phyloP scores from a whole-genome alignment of 495 filamentous ascomycete species.

The Rusavskia elegans region DNA sequence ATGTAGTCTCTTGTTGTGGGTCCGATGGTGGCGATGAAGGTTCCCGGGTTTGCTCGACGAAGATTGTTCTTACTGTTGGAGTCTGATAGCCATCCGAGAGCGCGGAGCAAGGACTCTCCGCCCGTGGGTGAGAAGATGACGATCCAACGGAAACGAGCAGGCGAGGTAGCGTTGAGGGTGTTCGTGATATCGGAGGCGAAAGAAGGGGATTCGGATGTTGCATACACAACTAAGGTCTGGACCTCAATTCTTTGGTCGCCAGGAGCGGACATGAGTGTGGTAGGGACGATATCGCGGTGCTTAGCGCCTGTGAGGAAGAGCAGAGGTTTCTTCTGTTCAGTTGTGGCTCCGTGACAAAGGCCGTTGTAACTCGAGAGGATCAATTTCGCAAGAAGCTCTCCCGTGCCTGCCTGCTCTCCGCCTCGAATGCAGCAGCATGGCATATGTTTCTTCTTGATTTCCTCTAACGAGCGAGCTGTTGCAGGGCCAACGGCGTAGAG shows the following conservation, averaged over 20 bases:
- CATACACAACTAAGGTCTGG: conserved; percentile 67
- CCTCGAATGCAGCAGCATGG: conserved; percentile 13
- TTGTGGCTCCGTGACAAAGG: neutral
- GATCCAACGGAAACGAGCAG: conserved; percentile 46
- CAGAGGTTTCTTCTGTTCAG: conserved; percentile 27
- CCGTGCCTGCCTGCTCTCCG: conserved; percentile 68
- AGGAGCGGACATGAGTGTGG: conserved; percentile 41
- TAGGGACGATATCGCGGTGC: conserved; percentile 73
- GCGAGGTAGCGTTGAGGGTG: conserved; percentile 15
- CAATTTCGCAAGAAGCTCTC: conserved; percentile 55
- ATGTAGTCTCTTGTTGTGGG: conserved; percentile 80
- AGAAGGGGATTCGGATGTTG: conserved; percentile 51
- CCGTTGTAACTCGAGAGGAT: conserved; percentile 62
- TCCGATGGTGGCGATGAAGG: conserved; percentile 74
- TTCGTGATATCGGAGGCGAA: conserved; percentile 34
- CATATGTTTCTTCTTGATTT: conserved; percentile 33
- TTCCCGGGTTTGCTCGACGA: conserved; percentile 13
- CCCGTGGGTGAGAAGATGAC: conserved; percentile 90
- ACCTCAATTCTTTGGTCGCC: conserved; percentile 36
- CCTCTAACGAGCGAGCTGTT: conserved; percentile 55
- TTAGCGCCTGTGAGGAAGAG: conserved; percentile 81
- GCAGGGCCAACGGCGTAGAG: conserved; percentile 90
- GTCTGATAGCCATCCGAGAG: conserved; percentile 37
- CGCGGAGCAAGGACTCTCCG: conserved; percentile 63
- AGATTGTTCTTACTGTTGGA: neutral